Conservation (phyloP, 495 filamentous ascomycete genomes). For the Choiromyces venosus region DNA sequence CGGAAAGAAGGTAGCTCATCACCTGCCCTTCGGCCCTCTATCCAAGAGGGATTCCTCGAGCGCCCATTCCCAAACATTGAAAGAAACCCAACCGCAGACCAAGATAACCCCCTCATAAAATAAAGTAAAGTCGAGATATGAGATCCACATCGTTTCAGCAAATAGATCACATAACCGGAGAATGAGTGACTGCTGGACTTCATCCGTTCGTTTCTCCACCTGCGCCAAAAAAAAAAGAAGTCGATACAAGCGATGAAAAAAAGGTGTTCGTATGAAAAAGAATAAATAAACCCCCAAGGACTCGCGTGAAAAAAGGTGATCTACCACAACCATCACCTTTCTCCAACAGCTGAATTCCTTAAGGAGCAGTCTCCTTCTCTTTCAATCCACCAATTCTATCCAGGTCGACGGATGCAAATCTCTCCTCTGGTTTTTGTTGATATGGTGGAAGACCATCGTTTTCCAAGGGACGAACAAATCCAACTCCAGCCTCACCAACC, state of each 20-base stretch:
- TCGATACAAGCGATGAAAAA: constrained; percentile 27
- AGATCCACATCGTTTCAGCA: constrained; percentile 18
- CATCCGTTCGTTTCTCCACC: constrained; percentile 24
- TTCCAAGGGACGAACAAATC: constrained; percentile 77
- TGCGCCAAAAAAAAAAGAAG: constrained; percentile 30
- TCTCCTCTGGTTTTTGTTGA: constrained; percentile 63
- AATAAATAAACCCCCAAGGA: not conserved
- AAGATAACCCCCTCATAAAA: constrained; percentile 35
- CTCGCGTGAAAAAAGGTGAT: not conserved
- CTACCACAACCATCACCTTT: constrained; percentile 2
- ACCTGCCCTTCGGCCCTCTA: constrained; percentile 20
- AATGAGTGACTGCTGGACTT: constrained; percentile 18
- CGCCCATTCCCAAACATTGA: constrained; percentile 24
- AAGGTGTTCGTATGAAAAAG: constrained; percentile 27
- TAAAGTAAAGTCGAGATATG: constrained; percentile 23
- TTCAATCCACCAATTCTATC: constrained; percentile 91
- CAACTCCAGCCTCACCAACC: constrained; percentile 75
- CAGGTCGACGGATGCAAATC: constrained; percentile 87
- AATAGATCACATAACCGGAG: constrained; percentile 28
- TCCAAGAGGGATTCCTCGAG: not conserved
- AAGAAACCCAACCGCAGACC: constrained; percentile 27
- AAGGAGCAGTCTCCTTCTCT: constrained; percentile 53
- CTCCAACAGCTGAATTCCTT: constrained; percentile 13
- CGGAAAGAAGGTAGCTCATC: constrained; percentile 10
- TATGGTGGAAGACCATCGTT: constrained; percentile 79